These are phyloP conservation scores for Solanum ossicruentum DNA, from an alignment of 257 asterid species.

Conservation along the genomic window DNA sequence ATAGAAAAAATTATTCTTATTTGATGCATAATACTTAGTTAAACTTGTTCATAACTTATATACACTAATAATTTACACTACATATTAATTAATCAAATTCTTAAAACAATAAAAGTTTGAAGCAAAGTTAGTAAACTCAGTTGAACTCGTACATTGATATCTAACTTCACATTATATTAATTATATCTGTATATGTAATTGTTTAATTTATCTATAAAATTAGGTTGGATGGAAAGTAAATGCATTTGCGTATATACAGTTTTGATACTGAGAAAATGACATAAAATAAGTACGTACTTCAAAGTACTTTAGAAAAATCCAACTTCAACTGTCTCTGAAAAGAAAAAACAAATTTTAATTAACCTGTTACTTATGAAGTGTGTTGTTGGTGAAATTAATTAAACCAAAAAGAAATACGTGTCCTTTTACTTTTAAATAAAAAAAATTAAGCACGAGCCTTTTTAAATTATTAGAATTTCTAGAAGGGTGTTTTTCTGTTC, in stretches of 20 bases:
- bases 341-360: background rate
- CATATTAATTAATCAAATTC: background rate
- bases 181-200: background rate
- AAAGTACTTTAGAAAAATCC: background rate
- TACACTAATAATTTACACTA: too few species aligned
- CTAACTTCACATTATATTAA: background rate
- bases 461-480: background rate
- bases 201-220: background rate
- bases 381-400: background rate
- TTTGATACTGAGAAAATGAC: background rate
- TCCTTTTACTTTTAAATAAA: background rate
- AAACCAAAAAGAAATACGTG: background rate
- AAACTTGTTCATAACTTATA: too few species aligned
- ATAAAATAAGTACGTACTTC: background rate
- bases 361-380: background rate
- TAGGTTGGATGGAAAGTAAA: background rate
- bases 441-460: too few species aligned
- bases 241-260: background rate
- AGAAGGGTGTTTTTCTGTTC: background rate
- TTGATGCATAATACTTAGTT: background rate
- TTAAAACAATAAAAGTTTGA: background rate
- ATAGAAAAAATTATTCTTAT: background rate
- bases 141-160: background rate
- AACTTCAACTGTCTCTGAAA: background rate
- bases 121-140: too few species aligned